Evolutionary conservation across 768 basidiomycete species (phyloP), one percentile per base, ranked within the genome.

Genomic region (Lactarius akahatsu): DNA sequence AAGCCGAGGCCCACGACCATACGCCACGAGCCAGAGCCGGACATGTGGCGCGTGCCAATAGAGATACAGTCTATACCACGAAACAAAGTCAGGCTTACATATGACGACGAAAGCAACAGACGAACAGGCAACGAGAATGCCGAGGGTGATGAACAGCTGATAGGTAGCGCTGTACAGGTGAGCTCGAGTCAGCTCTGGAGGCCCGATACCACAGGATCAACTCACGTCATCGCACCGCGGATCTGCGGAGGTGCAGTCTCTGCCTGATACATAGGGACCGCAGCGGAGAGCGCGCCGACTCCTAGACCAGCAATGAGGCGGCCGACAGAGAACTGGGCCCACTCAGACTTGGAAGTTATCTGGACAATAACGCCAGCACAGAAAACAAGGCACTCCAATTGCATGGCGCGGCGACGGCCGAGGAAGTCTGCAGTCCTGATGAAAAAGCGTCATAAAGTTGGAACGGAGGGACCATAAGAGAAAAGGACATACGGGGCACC

Each of bases 201-300:
- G 30, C 16, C 9, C 18, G 16, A 36, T 18, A 26, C 13, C 11
- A 28, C 26, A 18, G 3, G 13, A 40, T 32, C 6, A 3, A 59
- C 63, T 59, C 43, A 64, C 60, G 87, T 89, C 36, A 88, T 76
- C 1, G 87, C 83, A 4, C 90, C 89, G 61, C 90, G 83, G 63
- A 91, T 85, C 69, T 89, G 84, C 13, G 86, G 80, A 15, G 90
- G 90, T 0, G 88, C 88, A 0, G 86, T 86, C 74, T 90, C 89
- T 10, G 87, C 52, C 50, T 62, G 63, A 38, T 62, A 82, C 83
- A 89, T 86, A 0, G 88, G 89, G 0, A 90, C 86, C 9, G 84
- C 86, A 38, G 87, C 86, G 52, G 84, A 85, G 7, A 90, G 80
- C 0, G 83, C 86, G 43, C 90, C 89, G 28, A 91, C 85, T 47